Evolutionary conservation across 176 grass and related monocot species (phyloP).

Genomic region (Musa troglodytarum): DNA sequence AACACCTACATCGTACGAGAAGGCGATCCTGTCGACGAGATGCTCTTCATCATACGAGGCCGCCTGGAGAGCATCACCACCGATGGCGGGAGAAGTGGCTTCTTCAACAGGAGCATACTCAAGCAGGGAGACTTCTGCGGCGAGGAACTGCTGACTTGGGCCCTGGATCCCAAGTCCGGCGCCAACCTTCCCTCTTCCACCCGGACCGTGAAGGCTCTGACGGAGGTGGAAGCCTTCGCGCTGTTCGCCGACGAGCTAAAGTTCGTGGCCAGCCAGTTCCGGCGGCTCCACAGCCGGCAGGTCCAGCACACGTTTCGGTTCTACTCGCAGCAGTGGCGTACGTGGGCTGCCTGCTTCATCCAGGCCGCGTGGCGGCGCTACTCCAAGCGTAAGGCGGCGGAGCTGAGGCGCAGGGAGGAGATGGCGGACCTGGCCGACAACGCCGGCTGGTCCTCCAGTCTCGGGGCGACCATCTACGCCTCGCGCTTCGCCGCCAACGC

Average conservation of each 20-base stretch:
- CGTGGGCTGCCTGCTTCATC: constrained; percentile 57
- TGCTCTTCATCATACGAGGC: constrained; percentile 65
- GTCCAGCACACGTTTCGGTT: constrained; percentile 72
- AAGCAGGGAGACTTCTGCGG: constrained; percentile 58
- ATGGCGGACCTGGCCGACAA: constrained; percentile 8
- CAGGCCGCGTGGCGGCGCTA: constrained; percentile 49
- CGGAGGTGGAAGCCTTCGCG: constrained; percentile 60
- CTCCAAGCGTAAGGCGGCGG: constrained; percentile 40
- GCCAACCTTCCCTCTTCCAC: constrained; percentile 47
- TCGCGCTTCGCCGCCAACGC: constrained; percentile 51
- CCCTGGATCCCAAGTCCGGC: constrained; percentile 56
- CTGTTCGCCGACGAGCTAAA: constrained; percentile 54
- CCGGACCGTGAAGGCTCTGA: constrained; percentile 56
- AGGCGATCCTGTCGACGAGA: constrained; percentile 62
- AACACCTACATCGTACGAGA: constrained; percentile 46
- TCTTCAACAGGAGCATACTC: constrained; percentile 51
- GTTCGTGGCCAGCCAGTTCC: constrained; percentile 62
- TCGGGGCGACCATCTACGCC: constrained; percentile 43
- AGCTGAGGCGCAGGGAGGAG: constrained; percentile 33
- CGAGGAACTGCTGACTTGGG: constrained; percentile 67
- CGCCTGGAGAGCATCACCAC: constrained; percentile 59
- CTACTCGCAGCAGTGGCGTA: constrained; percentile 77
- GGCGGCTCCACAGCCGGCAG: constrained; percentile 56
- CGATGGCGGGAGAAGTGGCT: constrained; percentile 49
- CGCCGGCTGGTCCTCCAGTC: not conserved